Conservation (phyloP, 2,329 filamentous ascomycete species). For the Lachnellula hyalina region DNA sequence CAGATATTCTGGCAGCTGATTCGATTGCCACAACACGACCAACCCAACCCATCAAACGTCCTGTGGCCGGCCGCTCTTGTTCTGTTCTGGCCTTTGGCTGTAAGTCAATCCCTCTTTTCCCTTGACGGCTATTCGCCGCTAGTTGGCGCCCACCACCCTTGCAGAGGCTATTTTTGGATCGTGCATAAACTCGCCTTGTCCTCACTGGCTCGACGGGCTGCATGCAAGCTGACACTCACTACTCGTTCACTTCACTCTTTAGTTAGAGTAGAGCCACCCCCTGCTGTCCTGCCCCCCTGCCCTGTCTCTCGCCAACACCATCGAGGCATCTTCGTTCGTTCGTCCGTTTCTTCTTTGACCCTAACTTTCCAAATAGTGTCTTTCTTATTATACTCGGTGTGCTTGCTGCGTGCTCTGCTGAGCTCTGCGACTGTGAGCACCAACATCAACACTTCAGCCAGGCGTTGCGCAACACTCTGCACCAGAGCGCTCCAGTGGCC, state of each 20-base stretch:
- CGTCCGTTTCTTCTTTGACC: conserved; percentile 4
- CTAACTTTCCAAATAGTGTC: conserved; percentile 7
- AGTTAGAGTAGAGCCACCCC: too few relatives aligned
- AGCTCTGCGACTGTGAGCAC: conserved; percentile 7
- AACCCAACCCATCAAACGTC: too few relatives aligned
- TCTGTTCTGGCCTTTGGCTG: conserved; percentile 11
- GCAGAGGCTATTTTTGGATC: conserved; percentile 17
- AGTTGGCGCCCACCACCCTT: conserved; percentile 15
- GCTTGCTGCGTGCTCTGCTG: conserved; percentile 12
- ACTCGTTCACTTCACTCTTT: neutral
- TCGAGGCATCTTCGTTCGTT: conserved; percentile 13
- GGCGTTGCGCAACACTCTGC: conserved; percentile 7
- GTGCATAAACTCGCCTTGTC: conserved; percentile 12
- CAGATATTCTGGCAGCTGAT: neutral
- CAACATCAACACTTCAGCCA: conserved; percentile 7
- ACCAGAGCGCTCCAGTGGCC: neutral
- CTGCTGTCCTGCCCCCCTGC: neutral
- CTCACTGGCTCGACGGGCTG: conserved; percentile 18
- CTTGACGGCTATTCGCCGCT: conserved; percentile 10
- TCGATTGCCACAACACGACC: neutral
- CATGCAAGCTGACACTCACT: conserved; percentile 19
- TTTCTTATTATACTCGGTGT: conserved; percentile 9
- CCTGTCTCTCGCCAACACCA: conserved; percentile 13
- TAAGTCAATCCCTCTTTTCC: conserved; percentile 10
- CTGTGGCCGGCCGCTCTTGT: neutral